Evolutionary conservation across 352 stramenopile genomes (phyloP).

Genomic region (Thalassiosira hispida): DNA sequence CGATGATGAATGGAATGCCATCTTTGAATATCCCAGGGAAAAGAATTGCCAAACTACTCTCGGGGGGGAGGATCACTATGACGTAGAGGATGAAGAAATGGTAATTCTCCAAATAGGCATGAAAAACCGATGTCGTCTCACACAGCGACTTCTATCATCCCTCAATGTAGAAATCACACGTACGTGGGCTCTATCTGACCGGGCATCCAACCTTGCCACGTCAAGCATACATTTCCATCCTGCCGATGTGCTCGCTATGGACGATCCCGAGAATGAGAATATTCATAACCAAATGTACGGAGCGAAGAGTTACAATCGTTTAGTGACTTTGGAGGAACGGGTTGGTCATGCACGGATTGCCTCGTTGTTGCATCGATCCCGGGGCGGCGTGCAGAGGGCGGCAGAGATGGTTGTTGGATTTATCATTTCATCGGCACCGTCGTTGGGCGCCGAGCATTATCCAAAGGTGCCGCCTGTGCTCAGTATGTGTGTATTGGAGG

Average conservation of each 20-base stretch:
- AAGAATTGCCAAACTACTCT: neutral
- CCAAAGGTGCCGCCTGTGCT: slow-evolving; percentile 66
- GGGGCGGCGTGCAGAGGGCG: slow-evolving; percentile 44
- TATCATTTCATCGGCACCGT: slow-evolving; percentile 59
- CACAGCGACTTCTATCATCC: slow-evolving; percentile 55
- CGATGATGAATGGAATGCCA: slow-evolving; percentile 33
- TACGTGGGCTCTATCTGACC: slow-evolving; percentile 64
- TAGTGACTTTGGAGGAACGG: slow-evolving; percentile 66
- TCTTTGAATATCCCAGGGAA: slow-evolving; percentile 24
- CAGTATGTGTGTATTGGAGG: slow-evolving; percentile 78
- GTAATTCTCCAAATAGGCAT: slow-evolving; percentile 56
- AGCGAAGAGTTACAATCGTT: slow-evolving; percentile 55
- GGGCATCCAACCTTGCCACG: slow-evolving; percentile 32
- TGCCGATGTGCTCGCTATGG: slow-evolving; percentile 25
- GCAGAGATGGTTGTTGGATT: slow-evolving; percentile 65
- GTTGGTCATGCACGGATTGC: slow-evolving; percentile 62
- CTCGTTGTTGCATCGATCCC: slow-evolving; percentile 41
- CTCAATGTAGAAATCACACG: slow-evolving; percentile 68
- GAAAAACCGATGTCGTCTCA: slow-evolving; percentile 50
- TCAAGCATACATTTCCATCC: slow-evolving; percentile 50
- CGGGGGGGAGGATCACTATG: slow-evolving; percentile 25
- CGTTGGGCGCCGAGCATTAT: slow-evolving; percentile 57
- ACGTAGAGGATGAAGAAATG: slow-evolving; percentile 20
- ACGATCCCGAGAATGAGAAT: slow-evolving; percentile 31
- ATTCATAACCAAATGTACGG: slow-evolving; percentile 13